A percentile compares a stretch with the other conserved stretches of the same genome.
These are phyloP conservation scores for Mortierella sp. DNA, from an alignment of 371 early-diverging fungal genomes.

Conservation along the genomic window DNA sequence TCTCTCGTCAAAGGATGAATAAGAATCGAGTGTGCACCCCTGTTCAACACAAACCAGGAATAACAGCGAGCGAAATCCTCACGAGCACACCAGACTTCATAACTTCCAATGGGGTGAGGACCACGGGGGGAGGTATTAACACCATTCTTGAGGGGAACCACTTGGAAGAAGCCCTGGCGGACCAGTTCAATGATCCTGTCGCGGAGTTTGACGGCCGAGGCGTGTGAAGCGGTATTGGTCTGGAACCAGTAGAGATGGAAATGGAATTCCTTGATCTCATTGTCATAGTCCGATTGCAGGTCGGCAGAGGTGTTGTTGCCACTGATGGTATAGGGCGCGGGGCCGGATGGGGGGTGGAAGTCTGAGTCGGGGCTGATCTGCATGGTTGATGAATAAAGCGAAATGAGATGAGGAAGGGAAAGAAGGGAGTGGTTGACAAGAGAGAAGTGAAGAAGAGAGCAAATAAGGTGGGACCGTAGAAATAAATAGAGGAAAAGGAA, in stretches of 20 bases:
- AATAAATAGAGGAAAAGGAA: neutral
- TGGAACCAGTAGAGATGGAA: conserved; percentile 74
- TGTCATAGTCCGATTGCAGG: conserved; percentile 56
- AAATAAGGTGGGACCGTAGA: neutral
- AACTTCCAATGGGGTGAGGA: conserved; percentile 61
- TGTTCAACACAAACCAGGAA: conserved; percentile 63
- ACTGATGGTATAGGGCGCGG: neutral
- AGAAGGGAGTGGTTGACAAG: neutral
- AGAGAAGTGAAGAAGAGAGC: neutral
- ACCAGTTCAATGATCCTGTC: conserved; percentile 61
- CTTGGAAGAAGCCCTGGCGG: conserved; percentile 63
- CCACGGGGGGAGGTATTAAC: conserved; percentile 63
- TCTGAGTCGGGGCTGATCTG: conserved; percentile 4
- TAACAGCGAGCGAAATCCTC: conserved; percentile 67
- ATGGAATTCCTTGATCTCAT: conserved; percentile 72
- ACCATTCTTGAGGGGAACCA: conserved; percentile 59
- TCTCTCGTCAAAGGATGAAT: conserved; percentile 68
- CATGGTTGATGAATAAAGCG: neutral
- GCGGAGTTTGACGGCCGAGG: conserved; percentile 60
- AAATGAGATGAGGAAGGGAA: neutral
- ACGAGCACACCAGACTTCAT: conserved; percentile 71
- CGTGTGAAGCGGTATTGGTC: conserved; percentile 53
- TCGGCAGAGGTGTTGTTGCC: conserved; percentile 12
- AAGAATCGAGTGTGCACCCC: conserved; percentile 61
- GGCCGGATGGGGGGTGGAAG: neutral